Conservation (phyloP, 2,329 filamentous ascomycete species). For the Byssoonygena ceratinophila region DNA sequence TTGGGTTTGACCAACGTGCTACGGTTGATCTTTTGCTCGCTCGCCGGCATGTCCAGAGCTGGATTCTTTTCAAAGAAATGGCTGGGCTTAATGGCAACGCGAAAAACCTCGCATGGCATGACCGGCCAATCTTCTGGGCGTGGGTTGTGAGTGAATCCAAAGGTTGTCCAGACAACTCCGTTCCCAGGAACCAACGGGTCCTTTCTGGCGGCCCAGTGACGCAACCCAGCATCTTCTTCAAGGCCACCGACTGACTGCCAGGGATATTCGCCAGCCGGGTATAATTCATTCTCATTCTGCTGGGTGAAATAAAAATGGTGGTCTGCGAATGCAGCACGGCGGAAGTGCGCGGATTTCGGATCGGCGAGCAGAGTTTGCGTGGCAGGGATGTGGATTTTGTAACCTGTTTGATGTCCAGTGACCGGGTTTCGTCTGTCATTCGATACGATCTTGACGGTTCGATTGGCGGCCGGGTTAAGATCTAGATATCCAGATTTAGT, state of each 20-base stretch:
- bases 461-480: conserved; percentile 36
- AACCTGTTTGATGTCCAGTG: conserved; percentile 39
- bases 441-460: conserved; percentile 46
- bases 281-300: conserved; percentile 44
- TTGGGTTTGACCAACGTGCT: conserved; percentile 1
- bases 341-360: conserved; percentile 35
- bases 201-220: conserved; percentile 6
- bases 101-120: conserved; percentile 8
- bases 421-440: conserved; percentile 37
- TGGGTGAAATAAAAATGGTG: conserved; percentile 47
- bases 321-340: conserved; percentile 43
- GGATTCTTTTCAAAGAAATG: conserved; percentile 8
- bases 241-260: conserved; percentile 30
- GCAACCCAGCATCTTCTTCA: conserved; percentile 1
- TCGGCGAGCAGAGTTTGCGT: conserved; percentile 43
- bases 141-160: conserved; percentile 9
- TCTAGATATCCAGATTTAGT: conserved; percentile 42
- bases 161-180: conserved; percentile 5
- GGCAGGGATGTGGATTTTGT: conserved; percentile 41
- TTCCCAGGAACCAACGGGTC: conserved; percentile 1
- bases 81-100: conserved; percentile 6
- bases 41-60: conserved; percentile 6
- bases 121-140: conserved; percentile 8
- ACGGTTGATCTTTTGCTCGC: conserved; percentile 1
- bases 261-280: conserved; percentile 43